Evolutionary conservation across 2,329 filamentous ascomycete genomes (phyloP), one percentile per base, ranked within the genome.

Genomic region (Didymella pomorum): DNA sequence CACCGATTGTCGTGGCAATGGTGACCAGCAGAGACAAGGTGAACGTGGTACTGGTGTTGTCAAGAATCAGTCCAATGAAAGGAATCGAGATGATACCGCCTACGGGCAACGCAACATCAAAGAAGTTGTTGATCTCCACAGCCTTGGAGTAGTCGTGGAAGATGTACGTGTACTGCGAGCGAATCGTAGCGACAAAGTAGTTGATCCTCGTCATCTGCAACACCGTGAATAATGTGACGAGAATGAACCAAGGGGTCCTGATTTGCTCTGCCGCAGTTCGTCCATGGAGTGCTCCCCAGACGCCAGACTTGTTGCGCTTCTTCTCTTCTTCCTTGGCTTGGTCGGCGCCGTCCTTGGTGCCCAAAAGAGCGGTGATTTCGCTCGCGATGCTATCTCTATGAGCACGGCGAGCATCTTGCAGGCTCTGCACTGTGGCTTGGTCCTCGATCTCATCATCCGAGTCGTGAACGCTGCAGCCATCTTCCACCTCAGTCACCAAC

Each of bases 131-230:
- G 71, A 97, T 83, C 55, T 84, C 79, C 9, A 87, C 82, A 0
- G 92, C 91, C 56, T 83, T 81, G 1, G 80, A 75, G 58, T 82
- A 80, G 11, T 86, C 86, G 44, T 82, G 81, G 16, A 97, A 85
- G 9, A 97, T 84, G 67, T 88, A 89, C 43, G 87, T 85, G 78
- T 96, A 96, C 75, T 97, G 93, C 1, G 89, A 83, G 2, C 90
- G 86, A 62, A 97, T 89, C 2, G 93, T 96, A 1, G 93, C 92
- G 46, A 97, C 91, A 70, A 97, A 96, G 80, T 93, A 97, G 79
- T 97, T 97, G 82, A 97, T 96, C 10, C 81, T 85, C 62, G 96
- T 89, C 79, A 83, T 86, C 71, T 84, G 82, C 1, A 84, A 64
- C 31, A 84, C 77, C 1, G 92, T 96, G 76, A 96, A 95, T 12